Percentiles rank a stretch among this genome's conserved stretches.
phyloP scores from a whole-genome alignment of 2,329 filamentous ascomycete species.

The Alternaria sp. region DNA sequence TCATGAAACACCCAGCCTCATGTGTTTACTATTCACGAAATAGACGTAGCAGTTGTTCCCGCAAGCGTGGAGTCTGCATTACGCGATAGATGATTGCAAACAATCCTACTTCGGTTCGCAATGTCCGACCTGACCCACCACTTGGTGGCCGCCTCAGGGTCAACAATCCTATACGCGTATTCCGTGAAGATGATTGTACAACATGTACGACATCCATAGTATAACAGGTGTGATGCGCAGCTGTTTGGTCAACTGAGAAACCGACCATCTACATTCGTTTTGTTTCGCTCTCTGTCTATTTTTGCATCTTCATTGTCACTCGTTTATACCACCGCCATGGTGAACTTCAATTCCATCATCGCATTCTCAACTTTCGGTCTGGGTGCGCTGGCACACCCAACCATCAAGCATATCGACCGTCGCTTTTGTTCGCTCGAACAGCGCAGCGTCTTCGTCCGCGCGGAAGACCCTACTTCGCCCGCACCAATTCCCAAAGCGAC shows the following conservation, averaged over 20 bases:
- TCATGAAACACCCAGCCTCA: background rate
- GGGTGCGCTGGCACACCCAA: constrained; percentile 31
- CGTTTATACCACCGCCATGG: constrained; percentile 14
- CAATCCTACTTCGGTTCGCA: background rate
- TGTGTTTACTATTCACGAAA: background rate
- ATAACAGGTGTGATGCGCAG: background rate
- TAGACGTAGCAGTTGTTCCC: background rate
- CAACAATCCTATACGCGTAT: background rate
- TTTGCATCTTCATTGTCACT: background rate
- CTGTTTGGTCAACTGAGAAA: too few relatives aligned
- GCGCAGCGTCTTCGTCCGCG: constrained; percentile 19
- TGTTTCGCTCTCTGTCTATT: background rate
- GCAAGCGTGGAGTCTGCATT: background rate
- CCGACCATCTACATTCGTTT: background rate
- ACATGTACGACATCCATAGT: background rate
- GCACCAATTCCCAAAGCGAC: constrained; percentile 27
- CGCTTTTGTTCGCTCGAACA: constrained; percentile 27
- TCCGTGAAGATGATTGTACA: background rate
- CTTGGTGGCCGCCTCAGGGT: background rate
- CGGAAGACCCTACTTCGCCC: constrained; percentile 12
- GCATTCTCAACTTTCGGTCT: constrained; percentile 19
- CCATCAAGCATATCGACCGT: constrained; percentile 31
- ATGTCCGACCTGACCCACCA: background rate
- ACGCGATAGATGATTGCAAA: background rate
- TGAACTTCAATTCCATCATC: constrained; percentile 22